Evolutionary conservation across 2,329 filamentous ascomycete species (phyloP), one percentile per base, ranked within the genome.

Genomic region (Aureobasidium leucospermi): DNA sequence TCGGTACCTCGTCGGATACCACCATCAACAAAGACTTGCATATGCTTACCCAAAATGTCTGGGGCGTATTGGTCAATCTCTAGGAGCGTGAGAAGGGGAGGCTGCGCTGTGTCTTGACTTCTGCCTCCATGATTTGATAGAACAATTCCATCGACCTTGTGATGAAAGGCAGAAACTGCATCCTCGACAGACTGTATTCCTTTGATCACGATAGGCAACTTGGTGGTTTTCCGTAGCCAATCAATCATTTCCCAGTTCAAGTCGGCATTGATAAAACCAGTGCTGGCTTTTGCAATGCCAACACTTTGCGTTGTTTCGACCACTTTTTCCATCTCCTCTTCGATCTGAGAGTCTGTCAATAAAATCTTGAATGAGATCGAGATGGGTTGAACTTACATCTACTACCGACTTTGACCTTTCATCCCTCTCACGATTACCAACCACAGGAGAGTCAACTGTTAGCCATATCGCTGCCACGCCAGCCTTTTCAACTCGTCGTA

Each of bases 1-100:
- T 87, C 85, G 0, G 82, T 82, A 0, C 85, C 85, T n/a, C 83
- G 73, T n/a, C 77, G 76, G 31, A 87, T 76, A 0, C 85, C 85
- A 0, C 84, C 83, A 62, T 87, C 84, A 4, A 87, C 71, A 55
- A 79, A 83, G 1, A 87, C 78, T 63, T 85, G 81, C 69, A 86
- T 75, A 16, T 49, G 19, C 55, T 70, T 70, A 36, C 79, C 76
- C 51, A 85, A 82, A 0, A 87, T 75, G 49, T 82, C 75, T 0
- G 85, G 84, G 28, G 80, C 82, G 62, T 78, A 80, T 62, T 77
- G 79, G 57, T 82, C 81, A 59, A 88, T 74, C 69, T 88, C 85
- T 0, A 88, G 69, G 2, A 88, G 68, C 0, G 82, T 78, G 6
- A 86, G 66, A n/a, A 88, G 75, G 1, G 81, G 77, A 0, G 84